These are phyloP conservation scores for Plasmodium sp. DNA, from an alignment of 169 alveolate genomes.

Conservation along the genomic window DNA sequence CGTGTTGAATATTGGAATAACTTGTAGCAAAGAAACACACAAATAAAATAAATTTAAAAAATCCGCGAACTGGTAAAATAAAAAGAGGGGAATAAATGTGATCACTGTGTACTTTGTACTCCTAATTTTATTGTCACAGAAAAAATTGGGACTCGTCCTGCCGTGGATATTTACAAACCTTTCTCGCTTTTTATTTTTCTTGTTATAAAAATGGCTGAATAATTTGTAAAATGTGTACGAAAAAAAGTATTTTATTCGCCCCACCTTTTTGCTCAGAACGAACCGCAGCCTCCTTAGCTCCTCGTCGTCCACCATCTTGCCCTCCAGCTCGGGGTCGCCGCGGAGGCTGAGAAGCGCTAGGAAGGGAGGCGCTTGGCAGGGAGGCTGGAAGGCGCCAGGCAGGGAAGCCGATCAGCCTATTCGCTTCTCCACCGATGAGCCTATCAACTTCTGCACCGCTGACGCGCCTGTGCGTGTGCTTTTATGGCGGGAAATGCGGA, in stretches of 20 bases:
- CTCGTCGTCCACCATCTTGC: slow-evolving; percentile 65
- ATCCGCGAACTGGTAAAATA: slow-evolving; percentile 93
- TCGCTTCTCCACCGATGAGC: not conserved
- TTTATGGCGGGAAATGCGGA: not conserved
- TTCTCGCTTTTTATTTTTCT: slow-evolving; percentile 77
- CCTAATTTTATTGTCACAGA: slow-evolving; percentile 87
- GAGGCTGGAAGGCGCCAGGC: not conserved
- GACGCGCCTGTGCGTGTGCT: not conserved
- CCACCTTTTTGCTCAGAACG: slow-evolving; percentile 35
- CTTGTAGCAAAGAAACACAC: slow-evolving; percentile 93
- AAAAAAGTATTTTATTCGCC: slow-evolving; percentile 50
- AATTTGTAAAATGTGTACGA: slow-evolving; percentile 36
- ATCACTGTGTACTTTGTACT: slow-evolving; percentile 92
- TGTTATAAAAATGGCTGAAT: slow-evolving; percentile 75
- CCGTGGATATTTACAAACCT: slow-evolving; percentile 82
- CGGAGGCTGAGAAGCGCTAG: not conserved
- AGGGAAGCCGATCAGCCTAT: not conserved
- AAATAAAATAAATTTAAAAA: slow-evolving; percentile 96
- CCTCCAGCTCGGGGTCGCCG: not conserved
- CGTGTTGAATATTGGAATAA: slow-evolving; percentile 92
- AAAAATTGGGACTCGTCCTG: slow-evolving; percentile 83
- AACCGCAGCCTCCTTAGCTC: slow-evolving; percentile 46
- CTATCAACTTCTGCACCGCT: not conserved
- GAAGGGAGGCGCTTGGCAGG: not conserved
- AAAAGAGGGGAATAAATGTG: slow-evolving; percentile 93